Evolutionary conservation across 306 rosid genomes (phyloP), one percentile per base, ranked within the genome.

Genomic region (Citrullus mucosospermus): DNA sequence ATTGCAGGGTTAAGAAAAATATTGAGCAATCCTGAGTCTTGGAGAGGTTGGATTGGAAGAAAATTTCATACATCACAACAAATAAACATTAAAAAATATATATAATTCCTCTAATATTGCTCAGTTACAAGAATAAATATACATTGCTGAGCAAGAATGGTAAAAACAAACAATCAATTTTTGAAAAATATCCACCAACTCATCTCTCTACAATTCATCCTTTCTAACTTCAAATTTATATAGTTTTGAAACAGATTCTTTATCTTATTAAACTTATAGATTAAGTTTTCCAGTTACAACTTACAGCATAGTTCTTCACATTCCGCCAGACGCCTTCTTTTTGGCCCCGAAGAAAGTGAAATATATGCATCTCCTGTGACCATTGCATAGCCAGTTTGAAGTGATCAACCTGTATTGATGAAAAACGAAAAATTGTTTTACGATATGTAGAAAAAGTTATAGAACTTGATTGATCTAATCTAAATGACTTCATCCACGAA

Each of bases 61-160:
- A 16, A 30, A 53, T 73, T 73, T 28, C 60, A 28, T 72, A 73
- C 78, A 51, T 30, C 62, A 73, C 39, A 32, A 61, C 67, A 25
- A 80, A 44, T 71, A 71, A 72, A 72, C 14, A 15, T 22, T 6
- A 79, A 55, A 7, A 62, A 79, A 70, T 28, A 8, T 1, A 15
- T 79, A 14, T 51, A 30, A 46, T 72, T 72, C 43, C 58, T 72
- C 77, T 72, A 25, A 73, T 34, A 50, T 53, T 51, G 84, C 83
- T 83, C 79, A 11, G 75, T 82, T 75, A 46, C 69, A 73, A 84
- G 75, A 78, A 75, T 34, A 59, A 62, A 88, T 85, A 82, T 90
- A 87, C 92, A 91, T 66, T 83, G 83, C 73, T 50, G 88, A 85
- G 91, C 78, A 83, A 76, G 77, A 72, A 25, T 74, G 78, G 76